These are phyloP conservation scores for Globisporangium irregulare DNA, from an alignment of 352 stramenopile genomes.

Conservation along the genomic window DNA sequence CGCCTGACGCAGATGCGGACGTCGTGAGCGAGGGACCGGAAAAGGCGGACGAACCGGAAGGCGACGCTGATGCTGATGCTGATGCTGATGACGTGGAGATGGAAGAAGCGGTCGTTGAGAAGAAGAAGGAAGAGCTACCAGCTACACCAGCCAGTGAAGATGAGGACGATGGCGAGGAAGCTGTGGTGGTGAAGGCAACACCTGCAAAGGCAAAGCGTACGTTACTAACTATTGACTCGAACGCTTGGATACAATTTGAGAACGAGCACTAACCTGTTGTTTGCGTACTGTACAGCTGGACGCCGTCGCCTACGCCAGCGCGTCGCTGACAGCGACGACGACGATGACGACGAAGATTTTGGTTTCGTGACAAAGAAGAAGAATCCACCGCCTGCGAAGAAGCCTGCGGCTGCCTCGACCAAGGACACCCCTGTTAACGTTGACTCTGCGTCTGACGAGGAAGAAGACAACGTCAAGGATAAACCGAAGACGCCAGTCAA, in stretches of 20 bases:
- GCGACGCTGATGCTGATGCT: slow-evolving; percentile 23
- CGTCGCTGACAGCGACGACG: slow-evolving; percentile 33
- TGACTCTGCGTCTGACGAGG: slow-evolving; percentile 17
- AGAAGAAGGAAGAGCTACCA: slow-evolving; percentile 4
- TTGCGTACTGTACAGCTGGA: slow-evolving; percentile 28
- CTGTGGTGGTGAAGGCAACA: slow-evolving; percentile 8
- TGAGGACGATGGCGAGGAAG: background rate
- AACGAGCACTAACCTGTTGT: background rate
- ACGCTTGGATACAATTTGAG: background rate
- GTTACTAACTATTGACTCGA: slow-evolving; percentile 5
- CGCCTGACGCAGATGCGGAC: slow-evolving; percentile 10
- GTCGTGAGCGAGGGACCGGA: slow-evolving; percentile 15
- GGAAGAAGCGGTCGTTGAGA: slow-evolving; percentile 4
- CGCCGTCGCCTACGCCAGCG: slow-evolving; percentile 61
- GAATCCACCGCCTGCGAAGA: slow-evolving; percentile 16
- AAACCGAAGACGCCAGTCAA: slow-evolving; percentile 25
- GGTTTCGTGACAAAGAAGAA: slow-evolving; percentile 24
- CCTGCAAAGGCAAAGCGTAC: slow-evolving; percentile 37
- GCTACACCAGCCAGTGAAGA: slow-evolving; percentile 16
- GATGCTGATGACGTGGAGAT: slow-evolving; percentile 29
- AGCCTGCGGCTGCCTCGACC: slow-evolving; percentile 18
- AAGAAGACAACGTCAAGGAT: slow-evolving; percentile 11
- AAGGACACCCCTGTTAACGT: slow-evolving; percentile 38
- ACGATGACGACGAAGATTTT: slow-evolving; percentile 48
- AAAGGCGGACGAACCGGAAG: slow-evolving; percentile 24